phyloP scores from a whole-genome alignment of 2,329 filamentous ascomycete genomes.

The Westerdykella ornata region DNA sequence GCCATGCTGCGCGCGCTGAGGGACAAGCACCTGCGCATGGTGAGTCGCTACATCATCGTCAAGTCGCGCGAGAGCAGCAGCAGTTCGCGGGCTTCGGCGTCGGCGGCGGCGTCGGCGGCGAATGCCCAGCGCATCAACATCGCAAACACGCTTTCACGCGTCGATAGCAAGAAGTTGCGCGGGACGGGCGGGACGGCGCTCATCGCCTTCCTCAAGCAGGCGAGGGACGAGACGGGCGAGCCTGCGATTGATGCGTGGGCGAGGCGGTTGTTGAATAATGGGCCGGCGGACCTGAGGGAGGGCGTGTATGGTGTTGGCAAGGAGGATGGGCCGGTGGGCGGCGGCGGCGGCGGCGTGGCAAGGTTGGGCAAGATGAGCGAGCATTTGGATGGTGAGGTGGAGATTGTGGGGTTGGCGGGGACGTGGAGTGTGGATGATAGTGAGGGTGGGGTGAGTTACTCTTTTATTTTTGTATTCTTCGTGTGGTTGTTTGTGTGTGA shows the following conservation, averaged over 20 bases:
- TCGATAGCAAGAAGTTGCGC: slow-evolving; percentile 55
- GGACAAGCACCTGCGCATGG: slow-evolving; percentile 93
- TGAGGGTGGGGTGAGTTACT: slow-evolving; percentile 48
- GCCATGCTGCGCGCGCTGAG: slow-evolving; percentile 70
- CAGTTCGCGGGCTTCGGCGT: slow-evolving; percentile 32
- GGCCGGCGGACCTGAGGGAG: slow-evolving; percentile 31
- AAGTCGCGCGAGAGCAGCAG: slow-evolving; percentile 69
- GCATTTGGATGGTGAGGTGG: slow-evolving; percentile 48
- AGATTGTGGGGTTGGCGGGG: slow-evolving; percentile 67
- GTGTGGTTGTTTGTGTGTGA: neutral
- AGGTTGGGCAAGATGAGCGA: slow-evolving; percentile 49
- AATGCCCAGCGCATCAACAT: slow-evolving; percentile 49
- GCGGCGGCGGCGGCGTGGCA: slow-evolving; percentile 38
- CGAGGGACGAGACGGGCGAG: slow-evolving; percentile 90
- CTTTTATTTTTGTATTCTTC: neutral
- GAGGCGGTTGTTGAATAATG: slow-evolving; percentile 51
- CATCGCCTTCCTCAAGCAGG: slow-evolving; percentile 94
- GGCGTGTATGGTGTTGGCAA: too few relatives aligned
- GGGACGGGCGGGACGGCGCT: slow-evolving; percentile 91
- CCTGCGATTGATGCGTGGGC: slow-evolving; percentile 70
- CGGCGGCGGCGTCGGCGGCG: neutral
- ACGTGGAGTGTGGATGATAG: slow-evolving; percentile 86
- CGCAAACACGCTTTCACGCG: slow-evolving; percentile 41
- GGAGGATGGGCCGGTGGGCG: too few relatives aligned
- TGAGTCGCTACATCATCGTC: slow-evolving; percentile 89